Evolutionary conservation across 345 rosid species (phyloP), one percentile per base, ranked within the genome.

Genomic region (Corymbia maculata): DNA sequence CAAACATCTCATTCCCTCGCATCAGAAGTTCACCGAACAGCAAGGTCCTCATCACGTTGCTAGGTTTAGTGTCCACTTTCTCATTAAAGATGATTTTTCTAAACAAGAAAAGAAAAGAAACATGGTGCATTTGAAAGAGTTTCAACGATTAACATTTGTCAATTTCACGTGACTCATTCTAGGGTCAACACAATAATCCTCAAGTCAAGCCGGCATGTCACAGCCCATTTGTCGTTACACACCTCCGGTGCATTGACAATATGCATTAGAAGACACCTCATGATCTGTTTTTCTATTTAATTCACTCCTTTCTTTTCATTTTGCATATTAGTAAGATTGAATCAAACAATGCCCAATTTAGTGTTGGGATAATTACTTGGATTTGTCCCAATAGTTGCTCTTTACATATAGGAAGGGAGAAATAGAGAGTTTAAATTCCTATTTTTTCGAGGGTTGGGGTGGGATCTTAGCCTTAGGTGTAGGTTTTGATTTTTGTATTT

Each of bases 181-280:
- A 10, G 13, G 8, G 7, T 5, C 2, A 1, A 68, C 22, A 68
- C 0, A 0, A 68, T 7, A 32, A 2, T 32, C 10, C 44, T 32
- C 19, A 68, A 4, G 79, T 19, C 5, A 32, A 17, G 79, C 14
- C 0, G 2, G 0, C 8, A 1, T 19, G 12, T 36, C 14, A 32
- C 0, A 6, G 17, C 14, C 28, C 26, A 19, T 75, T 36, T 11
- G 49, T 4, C 4, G 0, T 42, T 6, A 3, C 0, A 26, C 3
- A 17, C 82, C 1, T 0, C 0, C 0, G 26, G 1, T 19, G 49
- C 82, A 4, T 11, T 26, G 68, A 61, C 68, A n/a, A 61, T 1
- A 36, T 36, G 42, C 42, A 36, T 36, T 36, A 36, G 42, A 36
- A 36, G 42, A 36, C 42, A 36, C 42, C 7, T 28, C 5, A 1